Base-by-base conservation (phyloP, 768 basidiomycete species). In the Trametes sanguinea region DNA sequence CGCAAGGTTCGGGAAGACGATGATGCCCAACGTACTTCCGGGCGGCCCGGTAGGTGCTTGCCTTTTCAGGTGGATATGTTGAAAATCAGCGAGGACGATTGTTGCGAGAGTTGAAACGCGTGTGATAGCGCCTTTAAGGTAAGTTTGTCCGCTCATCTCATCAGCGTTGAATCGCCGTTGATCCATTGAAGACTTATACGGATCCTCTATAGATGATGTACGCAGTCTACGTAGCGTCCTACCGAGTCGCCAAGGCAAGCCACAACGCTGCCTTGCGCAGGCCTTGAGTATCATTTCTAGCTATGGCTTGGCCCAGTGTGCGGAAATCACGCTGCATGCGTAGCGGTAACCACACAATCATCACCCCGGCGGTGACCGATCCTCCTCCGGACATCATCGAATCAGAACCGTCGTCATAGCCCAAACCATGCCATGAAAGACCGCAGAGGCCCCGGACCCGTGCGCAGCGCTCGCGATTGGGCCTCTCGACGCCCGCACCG, bases 391-490 rank as follows among this genome's bases (percentile, higher is more conserved):
- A 11, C 35, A 37, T 39, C 35, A 58, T 51, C 57, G 40, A 58
- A 51, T 58, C 57, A 58, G n/a, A 37, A 37, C 35, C 35, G 48
- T 46, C 55, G 57, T 51, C 57, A 58, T 58, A 47, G 39, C 57
- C 56, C 13, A 47, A 58, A 51, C 30, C 57, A 40, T 43, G 17
- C n/a, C 48, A 42, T 8, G 47, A 51, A 10, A 51, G 57, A 58
- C 57, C 57, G 57, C 57, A 58, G 57, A 51, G 47, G 22, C 22
- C 14, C 47, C 27, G 44, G 44, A 22, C 16, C 6, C 44, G n/a
- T 17, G 35, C 46, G 46, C 22, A 54, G 40, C 52, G 42, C 52
- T 43, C 39, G 45, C 43, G 35, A 30, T 39, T 39, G 33, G 11
- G 35, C n/a, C 40, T 29, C 37, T 57, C 45, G 37, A 10, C 35